A percentile compares a stretch with the other conserved stretches of the same genome.
These are phyloP conservation scores for Kwoniella sp. DNA, from an alignment of 768 basidiomycete species.

Conservation along the genomic window DNA sequence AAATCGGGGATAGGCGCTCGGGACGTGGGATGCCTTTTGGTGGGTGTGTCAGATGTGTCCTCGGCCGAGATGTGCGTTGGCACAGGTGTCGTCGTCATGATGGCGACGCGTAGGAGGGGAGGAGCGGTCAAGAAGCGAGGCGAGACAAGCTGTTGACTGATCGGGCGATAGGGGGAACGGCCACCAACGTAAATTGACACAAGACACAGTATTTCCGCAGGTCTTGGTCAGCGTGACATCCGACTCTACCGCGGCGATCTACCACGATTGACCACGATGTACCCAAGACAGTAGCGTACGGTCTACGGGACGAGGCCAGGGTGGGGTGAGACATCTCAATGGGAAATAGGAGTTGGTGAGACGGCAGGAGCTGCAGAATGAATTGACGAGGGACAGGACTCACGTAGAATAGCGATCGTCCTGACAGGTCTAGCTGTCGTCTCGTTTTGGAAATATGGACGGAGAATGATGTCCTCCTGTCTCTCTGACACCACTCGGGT, in stretches of 20 bases:
- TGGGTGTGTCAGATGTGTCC: constrained; percentile 7
- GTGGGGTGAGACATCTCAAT: not conserved
- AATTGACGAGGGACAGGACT: not conserved
- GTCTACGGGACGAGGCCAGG: not conserved
- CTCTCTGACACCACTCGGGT: not conserved
- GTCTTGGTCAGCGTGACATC: not conserved
- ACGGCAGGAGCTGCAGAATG: not conserved
- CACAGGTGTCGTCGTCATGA: constrained; percentile 3
- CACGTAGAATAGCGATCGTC: not conserved
- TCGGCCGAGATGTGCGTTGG: not conserved
- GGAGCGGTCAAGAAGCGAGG: not conserved
- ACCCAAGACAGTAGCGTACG: not conserved
- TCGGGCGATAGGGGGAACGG: not conserved
- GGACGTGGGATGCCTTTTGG: not conserved
- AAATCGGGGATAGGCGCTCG: constrained; percentile 6
- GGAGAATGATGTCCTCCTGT: not conserved
- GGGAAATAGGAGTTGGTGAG: not conserved
- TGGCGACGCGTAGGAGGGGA: not conserved
- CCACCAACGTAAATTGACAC: not conserved
- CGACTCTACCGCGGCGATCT: not conserved
- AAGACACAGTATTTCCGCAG: not conserved
- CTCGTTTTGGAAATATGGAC: not conserved
- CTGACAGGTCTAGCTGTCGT: not conserved
- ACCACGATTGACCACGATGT: not conserved
- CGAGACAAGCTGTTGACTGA: not conserved